These are phyloP conservation scores for Salvia splendens DNA, from an alignment of 257 asterid species.

Conservation along the genomic window DNA sequence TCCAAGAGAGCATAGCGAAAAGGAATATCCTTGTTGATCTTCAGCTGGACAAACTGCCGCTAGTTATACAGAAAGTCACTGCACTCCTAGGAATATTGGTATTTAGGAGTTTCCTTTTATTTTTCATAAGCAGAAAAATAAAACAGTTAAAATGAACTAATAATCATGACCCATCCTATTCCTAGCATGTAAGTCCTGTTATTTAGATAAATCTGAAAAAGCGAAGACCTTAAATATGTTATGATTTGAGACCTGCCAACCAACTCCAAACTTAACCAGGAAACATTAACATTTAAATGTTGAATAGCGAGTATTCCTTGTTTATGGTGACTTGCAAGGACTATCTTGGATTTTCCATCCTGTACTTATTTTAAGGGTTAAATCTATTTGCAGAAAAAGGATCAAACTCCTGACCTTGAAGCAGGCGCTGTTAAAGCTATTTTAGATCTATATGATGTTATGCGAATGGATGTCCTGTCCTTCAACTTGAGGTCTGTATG, in stretches of 20 bases:
- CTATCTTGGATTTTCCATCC: constrained; percentile 21
- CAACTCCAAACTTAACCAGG: neutral
- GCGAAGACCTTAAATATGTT: neutral
- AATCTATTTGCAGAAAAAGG: constrained; percentile 61
- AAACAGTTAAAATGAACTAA: neutral
- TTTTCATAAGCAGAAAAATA: neutral
- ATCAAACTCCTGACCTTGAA: constrained; percentile 73
- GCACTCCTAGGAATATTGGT: constrained; percentile 96
- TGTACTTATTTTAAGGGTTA: constrained; percentile 23
- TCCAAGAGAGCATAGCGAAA: constrained; percentile 50
- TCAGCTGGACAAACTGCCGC: constrained; percentile 68
- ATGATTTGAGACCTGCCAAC: neutral
- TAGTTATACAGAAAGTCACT: constrained; percentile 83
- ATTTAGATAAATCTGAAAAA: neutral
- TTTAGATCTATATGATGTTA: constrained; percentile 94
- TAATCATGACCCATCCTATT: neutral
- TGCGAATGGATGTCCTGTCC: constrained; percentile 74
- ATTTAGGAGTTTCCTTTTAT: constrained; percentile 26
- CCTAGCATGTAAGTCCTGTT: neutral
- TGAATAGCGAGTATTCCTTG: neutral
- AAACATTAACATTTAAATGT: neutral
- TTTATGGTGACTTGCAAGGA: constrained; percentile 20
- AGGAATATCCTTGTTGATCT: constrained; percentile 57
- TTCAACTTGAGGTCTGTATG: constrained; percentile 73
- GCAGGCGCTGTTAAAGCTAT: constrained; percentile 88